Base-by-base conservation (phyloP, 805 yeast genomes). In the Monosporozyma unispora region DNA sequence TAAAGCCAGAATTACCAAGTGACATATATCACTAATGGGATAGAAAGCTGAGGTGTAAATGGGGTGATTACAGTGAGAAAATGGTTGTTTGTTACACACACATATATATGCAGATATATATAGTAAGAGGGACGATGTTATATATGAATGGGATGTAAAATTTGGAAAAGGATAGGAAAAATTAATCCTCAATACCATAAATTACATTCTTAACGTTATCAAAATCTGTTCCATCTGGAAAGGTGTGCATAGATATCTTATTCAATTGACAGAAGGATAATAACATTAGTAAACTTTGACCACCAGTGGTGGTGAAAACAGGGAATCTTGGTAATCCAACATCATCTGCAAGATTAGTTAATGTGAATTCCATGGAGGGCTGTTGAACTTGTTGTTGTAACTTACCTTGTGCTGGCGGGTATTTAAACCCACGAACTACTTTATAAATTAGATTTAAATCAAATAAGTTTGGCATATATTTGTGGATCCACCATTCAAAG, bases 401-500 rank as follows among this genome's bases (percentile, higher is more conserved):
- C 44, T 57, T 54, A 9, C 31, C 31, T n/a, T 42, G 31, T 4
- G 44, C 37, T 19, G 22, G 31, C 7, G 50, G 51, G 8, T 54
- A 48, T 18, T 58, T 59, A 14, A 57, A 57, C 50, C 64, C 63
- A 45, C 61, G 58, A 41, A 66, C 54, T 14, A 62, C 58, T 52
- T 70, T 67, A 48, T 70, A 65, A 23, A 79, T 63, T 27, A 70
- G 72, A 64, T 91, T 93, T 61, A 93, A 78, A 62, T 91, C 99
- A 66, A 79, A 88, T 47, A 85, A 77, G 50, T 77, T 80, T 18
- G 96, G 96, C 72, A 93, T 87, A 65, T 78, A 87, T 45, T 79
- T 72, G 37, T 75, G 66, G 40, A 88, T 73, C 77, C 88, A 80
- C 73, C 80, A 72, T 52, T 81, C 74, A 60, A 88, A 91, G 35